Base-by-base conservation (phyloP, 1,139 yeast species). In the Scheffersomyces illinoinensis region DNA sequence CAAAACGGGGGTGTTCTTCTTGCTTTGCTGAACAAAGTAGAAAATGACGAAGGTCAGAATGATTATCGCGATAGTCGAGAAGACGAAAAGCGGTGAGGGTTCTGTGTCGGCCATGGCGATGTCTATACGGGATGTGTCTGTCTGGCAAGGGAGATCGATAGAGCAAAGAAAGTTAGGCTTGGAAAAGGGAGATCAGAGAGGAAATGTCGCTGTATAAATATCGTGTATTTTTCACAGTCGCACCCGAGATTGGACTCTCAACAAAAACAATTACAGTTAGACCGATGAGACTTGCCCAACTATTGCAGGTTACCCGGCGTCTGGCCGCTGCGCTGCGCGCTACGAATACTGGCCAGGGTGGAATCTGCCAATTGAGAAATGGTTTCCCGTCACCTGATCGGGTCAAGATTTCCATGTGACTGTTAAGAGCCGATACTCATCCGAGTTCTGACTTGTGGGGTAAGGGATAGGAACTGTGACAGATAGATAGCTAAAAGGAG, bases 1-100 rank as follows among this genome's bases (percentile, higher is more conserved):
- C 65, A 90, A 83, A 17, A 87, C 89, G 47, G 87, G 84, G 57
- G 81, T 76, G 63, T 77, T 77, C 65, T 76, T 79, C 60, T 74
- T 73, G 57, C 69, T 68, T 59, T 78, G 75, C 61, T 76, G 75
- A 57, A 76, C 61, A 54, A 71, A 76, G 66, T 80, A 79, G 59
- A 73, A 68, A 12, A 77, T 80, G 50, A 82, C 76, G 52, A 76
- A 74, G 26, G 78, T 65, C 17, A 73, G 63, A 59, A 81, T 78
- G 57, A 83, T 70, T 47, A 82, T 72, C n/a, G 83, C 79, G 50
- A 79, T 76, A 17, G 85, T 79, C 50, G 77, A 77, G 61, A 81
- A 66, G 53, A 78, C 68, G 56, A 75, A 60, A 56, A 77, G 64
- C 14, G 82, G 82, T 62, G 77, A 77, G 23, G 81, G 74, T 67